Evolutionary conservation across 2,329 filamentous ascomycete genomes (phyloP).

Genomic region (Gliomastix tumulicola): DNA sequence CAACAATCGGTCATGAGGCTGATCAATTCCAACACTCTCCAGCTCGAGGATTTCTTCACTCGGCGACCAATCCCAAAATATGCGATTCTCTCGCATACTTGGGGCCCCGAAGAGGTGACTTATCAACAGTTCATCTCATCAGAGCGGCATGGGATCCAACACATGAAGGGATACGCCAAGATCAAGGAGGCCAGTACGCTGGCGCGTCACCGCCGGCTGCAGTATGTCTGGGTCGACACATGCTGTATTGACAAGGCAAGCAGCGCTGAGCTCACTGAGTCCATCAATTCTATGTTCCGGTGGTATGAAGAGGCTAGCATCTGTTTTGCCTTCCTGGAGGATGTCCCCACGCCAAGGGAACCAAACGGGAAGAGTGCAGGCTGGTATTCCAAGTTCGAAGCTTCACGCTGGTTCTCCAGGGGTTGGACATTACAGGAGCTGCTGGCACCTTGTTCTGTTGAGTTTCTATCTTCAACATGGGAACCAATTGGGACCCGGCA

Average conservation of each 20-base stretch:
- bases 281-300: conserved; percentile 15
- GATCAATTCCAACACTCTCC: no score
- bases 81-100: not conserved
- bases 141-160: not conserved
- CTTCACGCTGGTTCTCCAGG: conserved; percentile 8
- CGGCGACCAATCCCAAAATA: no score
- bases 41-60: no score
- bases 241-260: conserved; percentile 25
- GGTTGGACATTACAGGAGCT: conserved; percentile 6
- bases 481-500: conserved; percentile 11
- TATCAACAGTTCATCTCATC: not conserved
- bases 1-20: no score
- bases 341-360: conserved; percentile 8
- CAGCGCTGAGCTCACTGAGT: conserved; percentile 20
- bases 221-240: conserved; percentile 26
- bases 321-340: conserved; percentile 23
- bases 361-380: not conserved
- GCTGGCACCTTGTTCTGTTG: conserved; percentile 11
- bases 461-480: conserved; percentile 16
- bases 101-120: not conserved
- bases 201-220: not conserved
- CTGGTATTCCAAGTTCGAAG: not conserved
- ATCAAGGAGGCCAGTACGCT: not conserved
- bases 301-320: conserved; percentile 22
- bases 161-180: not conserved